Percentiles rank a stretch among this genome's conserved stretches.
Conservation (phyloP, 495 filamentous ascomycete species). For the Darksidea phi region DNA sequence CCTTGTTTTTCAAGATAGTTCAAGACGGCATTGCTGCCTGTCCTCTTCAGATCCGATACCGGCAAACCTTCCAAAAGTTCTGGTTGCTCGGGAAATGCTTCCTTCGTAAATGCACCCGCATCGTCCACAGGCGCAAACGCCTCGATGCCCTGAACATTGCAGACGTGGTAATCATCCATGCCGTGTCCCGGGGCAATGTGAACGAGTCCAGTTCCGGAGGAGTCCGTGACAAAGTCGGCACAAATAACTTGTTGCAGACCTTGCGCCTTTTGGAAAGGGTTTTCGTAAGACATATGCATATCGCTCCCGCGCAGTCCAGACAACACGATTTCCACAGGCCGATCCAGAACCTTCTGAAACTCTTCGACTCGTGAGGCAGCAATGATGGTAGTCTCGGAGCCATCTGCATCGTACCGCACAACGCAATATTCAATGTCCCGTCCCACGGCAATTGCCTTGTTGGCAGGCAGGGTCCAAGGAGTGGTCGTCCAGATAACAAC, state of each 20-base stretch:
- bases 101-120: conserved; percentile 71
- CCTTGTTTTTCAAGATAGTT: conserved; percentile 54
- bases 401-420: conserved; percentile 51
- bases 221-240: conserved; percentile 80
- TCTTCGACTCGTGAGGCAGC: conserved; percentile 27
- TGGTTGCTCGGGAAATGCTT: conserved; percentile 68
- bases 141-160: conserved; percentile 60
- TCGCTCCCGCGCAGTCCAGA: no score
- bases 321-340: no score
- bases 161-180: conserved; percentile 92
- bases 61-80: conserved; percentile 57
- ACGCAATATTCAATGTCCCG: conserved; percentile 70
- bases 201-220: conserved; percentile 87
- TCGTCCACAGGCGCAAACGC: conserved; percentile 80
- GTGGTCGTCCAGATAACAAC: conserved; percentile 97
- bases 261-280: conserved; percentile 57
- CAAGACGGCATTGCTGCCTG: conserved; percentile 68
- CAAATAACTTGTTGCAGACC: conserved; percentile 66
- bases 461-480: conserved; percentile 95
- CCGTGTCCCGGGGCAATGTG: conserved; percentile 94
- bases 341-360: conserved; percentile 14
- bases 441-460: conserved; percentile 80
- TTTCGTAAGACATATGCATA: conserved; percentile 58
- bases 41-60: conserved; percentile 51
- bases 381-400: conserved; percentile 13